These are phyloP conservation scores for Capsella bursapastoris DNA, from an alignment of 345 rosid species.

Conservation along the genomic window DNA sequence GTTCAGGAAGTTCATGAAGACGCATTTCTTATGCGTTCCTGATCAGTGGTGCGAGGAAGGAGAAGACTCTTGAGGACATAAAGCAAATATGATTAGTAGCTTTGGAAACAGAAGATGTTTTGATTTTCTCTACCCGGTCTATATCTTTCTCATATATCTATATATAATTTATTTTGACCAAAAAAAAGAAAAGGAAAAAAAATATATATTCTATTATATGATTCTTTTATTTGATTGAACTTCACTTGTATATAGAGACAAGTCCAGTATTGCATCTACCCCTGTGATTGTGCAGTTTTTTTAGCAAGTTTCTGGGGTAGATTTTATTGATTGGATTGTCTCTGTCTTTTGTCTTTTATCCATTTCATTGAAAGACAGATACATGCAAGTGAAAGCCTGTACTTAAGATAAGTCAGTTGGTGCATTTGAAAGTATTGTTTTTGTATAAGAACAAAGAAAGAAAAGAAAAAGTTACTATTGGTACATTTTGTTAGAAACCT, in stretches of 20 bases:
- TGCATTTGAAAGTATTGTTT: conserved; percentile 21
- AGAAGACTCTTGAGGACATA: conserved; percentile 12
- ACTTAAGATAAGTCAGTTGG: background rate
- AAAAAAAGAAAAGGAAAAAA: background rate
- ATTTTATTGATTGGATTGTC: conserved; percentile 33
- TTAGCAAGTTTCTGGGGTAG: conserved; percentile 62
- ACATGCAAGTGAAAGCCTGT: conserved; percentile 27
- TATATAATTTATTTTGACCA: background rate
- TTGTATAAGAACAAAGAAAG: conserved; percentile 19
- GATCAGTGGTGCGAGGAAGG: conserved; percentile 75
- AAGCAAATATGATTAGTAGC: conserved; percentile 11
- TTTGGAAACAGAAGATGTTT: conserved; percentile 2
- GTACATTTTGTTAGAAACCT: background rate
- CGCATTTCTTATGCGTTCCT: conserved; percentile 83
- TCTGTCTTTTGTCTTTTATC: background rate
- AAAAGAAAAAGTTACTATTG: background rate
- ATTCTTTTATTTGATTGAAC: conserved; percentile 40
- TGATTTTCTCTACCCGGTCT: background rate
- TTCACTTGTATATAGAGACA: conserved; percentile 45
- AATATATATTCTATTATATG: background rate
- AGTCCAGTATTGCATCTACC: conserved; percentile 41
- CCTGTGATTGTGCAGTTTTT: conserved; percentile 57
- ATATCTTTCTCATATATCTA: background rate
- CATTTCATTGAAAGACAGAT: conserved; percentile 11
- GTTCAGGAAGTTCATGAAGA: conserved; percentile 93